Conservation (phyloP, 768 basidiomycete genomes). For the Pleurotus ostreatus region DNA sequence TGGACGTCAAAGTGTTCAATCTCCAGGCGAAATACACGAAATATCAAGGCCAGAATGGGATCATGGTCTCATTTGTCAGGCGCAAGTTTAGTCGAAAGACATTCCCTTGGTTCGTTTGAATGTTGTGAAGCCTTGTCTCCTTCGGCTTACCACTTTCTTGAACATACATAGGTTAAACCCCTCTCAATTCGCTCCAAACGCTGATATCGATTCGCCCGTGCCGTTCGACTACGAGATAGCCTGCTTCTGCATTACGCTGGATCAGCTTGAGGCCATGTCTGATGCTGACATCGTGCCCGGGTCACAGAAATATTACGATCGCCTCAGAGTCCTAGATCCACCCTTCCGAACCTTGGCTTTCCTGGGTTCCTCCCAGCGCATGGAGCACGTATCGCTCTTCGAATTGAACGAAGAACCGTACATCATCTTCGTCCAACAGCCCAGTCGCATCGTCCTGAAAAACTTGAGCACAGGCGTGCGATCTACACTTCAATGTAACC, state of each 20-base stretch:
- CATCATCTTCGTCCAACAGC: conserved; percentile 37
- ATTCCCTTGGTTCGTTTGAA: background rate
- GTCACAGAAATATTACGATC: conserved; percentile 31
- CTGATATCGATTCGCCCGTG: conserved; percentile 37
- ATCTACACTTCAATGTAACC: conserved; percentile 36
- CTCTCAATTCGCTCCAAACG: conserved; percentile 29
- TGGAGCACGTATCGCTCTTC: conserved; percentile 37
- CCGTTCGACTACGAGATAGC: conserved; percentile 42
- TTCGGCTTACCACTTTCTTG: background rate
- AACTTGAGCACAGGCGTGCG: conserved; percentile 30
- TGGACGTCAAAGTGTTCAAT: conserved; percentile 48
- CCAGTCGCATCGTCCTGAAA: conserved; percentile 38
- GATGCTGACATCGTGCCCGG: conserved; percentile 36
- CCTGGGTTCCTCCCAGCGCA: conserved; percentile 30
- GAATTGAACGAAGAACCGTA: conserved; percentile 38
- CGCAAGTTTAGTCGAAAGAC: conserved; percentile 24
- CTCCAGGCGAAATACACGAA: conserved; percentile 60
- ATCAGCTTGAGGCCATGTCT: conserved; percentile 37
- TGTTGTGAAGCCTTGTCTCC: background rate
- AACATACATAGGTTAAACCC: conserved; percentile 28
- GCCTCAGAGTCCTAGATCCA: conserved; percentile 27
- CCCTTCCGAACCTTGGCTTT: conserved; percentile 38
- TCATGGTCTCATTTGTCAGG: conserved; percentile 52
- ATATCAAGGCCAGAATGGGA: conserved; percentile 37
- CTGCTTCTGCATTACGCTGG: conserved; percentile 37